Conservation (phyloP, 352 stramenopile genomes). For the Phytophthora aleatoria region DNA sequence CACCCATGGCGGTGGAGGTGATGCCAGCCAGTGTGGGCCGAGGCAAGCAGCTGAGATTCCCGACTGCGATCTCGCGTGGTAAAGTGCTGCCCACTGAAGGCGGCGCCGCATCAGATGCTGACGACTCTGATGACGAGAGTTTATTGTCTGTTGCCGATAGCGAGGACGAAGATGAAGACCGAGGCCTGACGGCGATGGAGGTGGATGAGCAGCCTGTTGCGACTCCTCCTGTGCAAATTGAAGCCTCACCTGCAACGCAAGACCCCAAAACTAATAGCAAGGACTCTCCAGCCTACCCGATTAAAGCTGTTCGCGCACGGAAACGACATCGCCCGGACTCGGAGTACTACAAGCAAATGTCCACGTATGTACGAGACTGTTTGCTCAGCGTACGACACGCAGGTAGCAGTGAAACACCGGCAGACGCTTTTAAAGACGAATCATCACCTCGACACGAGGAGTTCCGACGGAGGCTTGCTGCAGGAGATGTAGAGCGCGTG, state of each 20-base stretch:
- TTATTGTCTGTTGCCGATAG: slow-evolving; percentile 70
- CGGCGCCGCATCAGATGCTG: slow-evolving; percentile 43
- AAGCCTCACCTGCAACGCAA: slow-evolving; percentile 9
- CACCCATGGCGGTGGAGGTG: slow-evolving; percentile 60
- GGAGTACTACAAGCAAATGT: slow-evolving; percentile 86
- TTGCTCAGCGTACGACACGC: slow-evolving; percentile 76
- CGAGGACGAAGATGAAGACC: slow-evolving; percentile 65
- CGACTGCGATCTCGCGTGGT: slow-evolving; percentile 65
- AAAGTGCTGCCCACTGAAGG: slow-evolving; percentile 63
- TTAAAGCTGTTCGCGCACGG: slow-evolving; percentile 71
- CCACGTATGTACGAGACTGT: slow-evolving; percentile 82
- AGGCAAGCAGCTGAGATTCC: slow-evolving; percentile 83
- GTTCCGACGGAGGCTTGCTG: slow-evolving; percentile 71
- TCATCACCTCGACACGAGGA: slow-evolving; percentile 50
- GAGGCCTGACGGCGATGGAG: slow-evolving; percentile 24
- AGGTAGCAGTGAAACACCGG: slow-evolving; percentile 33
- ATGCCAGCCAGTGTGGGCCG: slow-evolving; percentile 71
- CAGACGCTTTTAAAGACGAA: slow-evolving; percentile 60
- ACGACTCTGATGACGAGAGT: slow-evolving; percentile 76
- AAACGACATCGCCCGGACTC: slow-evolving; percentile 86
- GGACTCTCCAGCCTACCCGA: slow-evolving; percentile 49
- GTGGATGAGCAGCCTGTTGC: slow-evolving; percentile 35
- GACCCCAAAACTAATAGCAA: slow-evolving; percentile 27
- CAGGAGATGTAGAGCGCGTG: slow-evolving; percentile 74
- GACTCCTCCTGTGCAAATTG: slow-evolving; percentile 16